A percentile compares a stretch with the other conserved stretches of the same genome.
Evolutionary conservation across 164 flowering plant species (phyloP).

Genomic region (Santalum album): DNA sequence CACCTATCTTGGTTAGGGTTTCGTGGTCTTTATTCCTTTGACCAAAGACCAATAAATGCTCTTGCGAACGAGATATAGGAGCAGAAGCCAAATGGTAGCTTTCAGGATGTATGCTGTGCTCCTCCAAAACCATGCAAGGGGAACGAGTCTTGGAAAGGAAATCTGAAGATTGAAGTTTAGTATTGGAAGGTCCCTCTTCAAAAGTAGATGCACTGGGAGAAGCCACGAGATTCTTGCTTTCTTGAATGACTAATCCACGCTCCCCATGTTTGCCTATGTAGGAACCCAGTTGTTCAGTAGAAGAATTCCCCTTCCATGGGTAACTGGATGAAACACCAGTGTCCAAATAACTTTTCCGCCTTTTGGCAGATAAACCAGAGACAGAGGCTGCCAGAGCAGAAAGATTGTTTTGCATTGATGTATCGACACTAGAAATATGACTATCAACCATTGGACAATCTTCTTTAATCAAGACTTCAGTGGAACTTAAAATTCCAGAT

Average conservation of each 20-base stretch:
- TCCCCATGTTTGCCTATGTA: constrained; percentile 14
- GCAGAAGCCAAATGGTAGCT: constrained; percentile 10
- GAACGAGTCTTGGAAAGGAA: constrained; percentile 14
- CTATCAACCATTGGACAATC: constrained; percentile 1
- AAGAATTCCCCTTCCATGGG: constrained; percentile 19
- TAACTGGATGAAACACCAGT: constrained; percentile 18
- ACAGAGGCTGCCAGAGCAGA: constrained; percentile 22
- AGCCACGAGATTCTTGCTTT: constrained; percentile 23
- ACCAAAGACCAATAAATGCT: constrained; percentile 15
- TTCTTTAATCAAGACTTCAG: constrained; percentile 5
- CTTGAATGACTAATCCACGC: constrained; percentile 24
- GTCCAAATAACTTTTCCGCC: constrained; percentile 14
- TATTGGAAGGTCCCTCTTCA: constrained; percentile 22
- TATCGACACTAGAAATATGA: constrained; percentile 1
- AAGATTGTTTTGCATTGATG: constrained; percentile 3
- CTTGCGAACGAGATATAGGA: constrained; percentile 22
- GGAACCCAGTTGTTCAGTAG: constrained; percentile 18
- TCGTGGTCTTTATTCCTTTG: constrained; percentile 7
- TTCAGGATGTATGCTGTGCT: constrained; percentile 10
- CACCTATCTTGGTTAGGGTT: constrained; percentile 9
- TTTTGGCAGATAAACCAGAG: constrained; percentile 26
- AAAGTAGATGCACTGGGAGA: constrained; percentile 22
- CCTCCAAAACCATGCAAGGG: constrained; percentile 8
- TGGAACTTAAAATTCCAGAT: constrained; percentile 7
- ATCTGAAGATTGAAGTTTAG: constrained; percentile 17